phyloP scores from a whole-genome alignment of 2,329 filamentous ascomycete species.

The Harringtonia aguacate region DNA sequence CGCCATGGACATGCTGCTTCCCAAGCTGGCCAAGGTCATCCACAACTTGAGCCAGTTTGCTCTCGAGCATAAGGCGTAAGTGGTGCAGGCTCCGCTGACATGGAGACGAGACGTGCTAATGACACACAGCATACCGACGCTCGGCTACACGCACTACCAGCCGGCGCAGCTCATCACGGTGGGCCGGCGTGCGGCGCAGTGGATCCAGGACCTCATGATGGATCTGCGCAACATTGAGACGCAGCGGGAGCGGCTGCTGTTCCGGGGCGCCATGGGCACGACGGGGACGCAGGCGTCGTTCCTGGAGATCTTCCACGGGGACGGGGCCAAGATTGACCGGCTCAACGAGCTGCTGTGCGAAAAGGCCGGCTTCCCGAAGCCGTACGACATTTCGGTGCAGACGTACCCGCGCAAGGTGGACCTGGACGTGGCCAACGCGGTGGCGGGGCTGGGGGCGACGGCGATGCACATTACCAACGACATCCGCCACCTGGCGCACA shows the following conservation, averaged over 20 bases:
- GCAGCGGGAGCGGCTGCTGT: conserved; percentile 56
- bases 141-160: conserved; percentile 53
- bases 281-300: conserved; percentile 21
- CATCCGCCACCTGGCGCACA: conserved; percentile 24
- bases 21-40: conserved; percentile 71
- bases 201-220: conserved; percentile 58
- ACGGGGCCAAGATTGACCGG: conserved; percentile 36
- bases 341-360: conserved; percentile 45
- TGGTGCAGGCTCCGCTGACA: too few relatives aligned
- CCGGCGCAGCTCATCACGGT: conserved; percentile 51
- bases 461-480: too few relatives aligned
- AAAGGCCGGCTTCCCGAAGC: conserved; percentile 40
- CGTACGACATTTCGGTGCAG: conserved; percentile 56
- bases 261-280: conserved; percentile 56
- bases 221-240: conserved; percentile 66
- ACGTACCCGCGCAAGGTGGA: conserved; percentile 61
- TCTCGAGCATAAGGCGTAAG: conserved; percentile 29
- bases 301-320: conserved; percentile 35
- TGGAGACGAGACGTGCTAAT: too few relatives aligned
- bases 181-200: conserved; percentile 57
- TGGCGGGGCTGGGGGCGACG: conserved; percentile 72
- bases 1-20: conserved; percentile 63
- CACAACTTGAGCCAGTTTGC: conserved; percentile 65
- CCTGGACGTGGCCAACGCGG: conserved; percentile 66
- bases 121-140: conserved; percentile 19